Evolutionary conservation across 2,329 filamentous ascomycete species (phyloP).

Genomic region (Pseudogymnoascus sp.): DNA sequence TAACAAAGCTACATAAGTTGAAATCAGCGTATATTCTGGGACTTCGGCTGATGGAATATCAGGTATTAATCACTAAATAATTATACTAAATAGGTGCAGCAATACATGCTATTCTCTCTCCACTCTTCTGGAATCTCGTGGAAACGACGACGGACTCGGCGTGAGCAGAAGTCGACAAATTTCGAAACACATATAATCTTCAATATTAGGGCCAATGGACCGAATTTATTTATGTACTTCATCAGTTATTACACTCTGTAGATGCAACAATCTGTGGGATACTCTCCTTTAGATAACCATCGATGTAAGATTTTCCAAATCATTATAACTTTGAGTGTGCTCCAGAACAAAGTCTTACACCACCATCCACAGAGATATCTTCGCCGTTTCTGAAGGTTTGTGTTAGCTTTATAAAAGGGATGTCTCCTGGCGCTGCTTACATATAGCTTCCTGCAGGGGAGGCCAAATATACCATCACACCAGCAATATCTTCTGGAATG

Average conservation of each 20-base stretch:
- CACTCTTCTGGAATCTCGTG: not conserved
- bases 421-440: conserved; percentile 21
- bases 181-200: not conserved
- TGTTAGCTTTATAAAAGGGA: conserved; percentile 9
- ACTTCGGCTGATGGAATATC: not conserved
- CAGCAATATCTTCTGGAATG: conserved; percentile 51
- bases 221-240: not conserved
- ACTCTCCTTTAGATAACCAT: not conserved
- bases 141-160: not conserved
- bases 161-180: not conserved
- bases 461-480: conserved; percentile 49
- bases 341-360: not conserved
- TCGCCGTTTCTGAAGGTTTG: conserved; percentile 29
- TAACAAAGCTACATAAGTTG: not conserved
- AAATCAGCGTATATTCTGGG: not conserved
- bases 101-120: not conserved
- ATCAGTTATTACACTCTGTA: not conserved
- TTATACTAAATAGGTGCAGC: not conserved
- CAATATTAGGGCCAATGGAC: not conserved
- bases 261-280: not conserved
- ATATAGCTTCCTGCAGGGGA: conserved; percentile 45
- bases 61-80: not conserved
- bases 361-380: conserved; percentile 30
- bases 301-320: not conserved
- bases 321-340: not conserved